Base-by-base conservation (phyloP, 2,329 filamentous ascomycete genomes). In the Neofusicoccum ribis region DNA sequence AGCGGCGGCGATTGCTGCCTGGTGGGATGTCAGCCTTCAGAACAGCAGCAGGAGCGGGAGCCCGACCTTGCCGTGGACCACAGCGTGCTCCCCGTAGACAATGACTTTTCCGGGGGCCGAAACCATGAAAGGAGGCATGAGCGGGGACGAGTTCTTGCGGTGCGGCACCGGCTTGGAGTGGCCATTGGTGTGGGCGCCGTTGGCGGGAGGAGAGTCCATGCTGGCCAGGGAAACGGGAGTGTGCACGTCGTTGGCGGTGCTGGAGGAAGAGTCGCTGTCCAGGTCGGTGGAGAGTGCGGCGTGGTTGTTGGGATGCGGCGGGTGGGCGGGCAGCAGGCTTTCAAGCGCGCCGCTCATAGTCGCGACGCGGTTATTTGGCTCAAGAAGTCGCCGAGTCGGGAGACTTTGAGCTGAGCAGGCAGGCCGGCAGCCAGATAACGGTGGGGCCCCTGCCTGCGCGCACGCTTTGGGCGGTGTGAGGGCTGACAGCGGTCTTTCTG, bases 71-170 rank as follows among this genome's bases (percentile, higher is more conserved):
- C 93, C 93, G 75, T 99, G 88, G 20, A 99, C 95, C n/a, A 98
- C 95, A 2, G 95, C 91, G 81, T 99, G 95, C 78, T 99, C 95
- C 70, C 95, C 95, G 80, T 94, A 98, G 62, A 98, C 92, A 77
- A 99, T 99, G 74, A 97, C 95, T 78, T 99, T 99, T 69, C 94
- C 96, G 0, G 95, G 95, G 2, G 96, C 94, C 15, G 95, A 98
- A 65, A 98, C 93, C 91, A 99, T 97, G 77, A 99, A 99, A 67
- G 93, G 83, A 49, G 94, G 93, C 80, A 95, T 85, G 81, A 89
- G 85, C 1, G 88, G 86, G 56, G 85, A 85, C 23, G 80, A 82
- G 43, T 69, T 67, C 67, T 70, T 73, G 58, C 64, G 64, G 39
- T 20, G 50, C 15, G 17, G 39, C 27, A 49, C 11, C 17, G 63